These are phyloP conservation scores for Mycosarcoma maydis DNA, from an alignment of 1,284 basidiomycete species.

Conservation along the genomic window DNA sequence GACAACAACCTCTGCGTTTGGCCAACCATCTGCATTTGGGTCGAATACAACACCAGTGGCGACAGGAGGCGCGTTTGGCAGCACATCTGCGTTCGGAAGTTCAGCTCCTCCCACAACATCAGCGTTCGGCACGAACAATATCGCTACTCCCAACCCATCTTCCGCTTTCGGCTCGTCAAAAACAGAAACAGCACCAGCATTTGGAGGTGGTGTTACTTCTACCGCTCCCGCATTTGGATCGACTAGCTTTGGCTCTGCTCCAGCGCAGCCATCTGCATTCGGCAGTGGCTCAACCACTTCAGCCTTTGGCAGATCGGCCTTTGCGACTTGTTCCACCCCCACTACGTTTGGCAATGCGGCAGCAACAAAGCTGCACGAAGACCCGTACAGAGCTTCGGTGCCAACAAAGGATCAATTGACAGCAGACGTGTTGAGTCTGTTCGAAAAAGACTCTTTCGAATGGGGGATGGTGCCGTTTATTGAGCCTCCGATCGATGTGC, in stretches of 20 bases:
- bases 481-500: constrained; percentile 45
- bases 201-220: constrained; percentile 5
- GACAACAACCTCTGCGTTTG: constrained; percentile 3
- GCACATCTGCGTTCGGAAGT: constrained; percentile 13
- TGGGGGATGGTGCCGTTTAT: constrained; percentile 40
- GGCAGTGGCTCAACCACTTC: not conserved
- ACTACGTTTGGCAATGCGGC: not conserved
- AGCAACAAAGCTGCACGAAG: constrained; percentile 2
- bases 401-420: constrained; percentile 31
- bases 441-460: constrained; percentile 21
- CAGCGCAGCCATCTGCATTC: constrained; percentile 12
- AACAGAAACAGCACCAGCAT: constrained; percentile 6
- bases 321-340: too few relatives aligned
- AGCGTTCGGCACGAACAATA: constrained; percentile 11
- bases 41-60: constrained; percentile 4
- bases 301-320: not conserved
- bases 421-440: constrained; percentile 14
- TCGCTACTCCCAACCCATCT: not conserved
- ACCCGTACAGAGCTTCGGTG: constrained; percentile 21
- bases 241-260: not conserved
- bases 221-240: constrained; percentile 1
- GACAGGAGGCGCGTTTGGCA: constrained; percentile 16
- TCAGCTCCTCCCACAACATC: not conserved
- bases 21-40: constrained; percentile 10
- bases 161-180: constrained; percentile 2